These are phyloP conservation scores for Peronospora destructor DNA, from an alignment of 352 stramenopile genomes.

Conservation along the genomic window DNA sequence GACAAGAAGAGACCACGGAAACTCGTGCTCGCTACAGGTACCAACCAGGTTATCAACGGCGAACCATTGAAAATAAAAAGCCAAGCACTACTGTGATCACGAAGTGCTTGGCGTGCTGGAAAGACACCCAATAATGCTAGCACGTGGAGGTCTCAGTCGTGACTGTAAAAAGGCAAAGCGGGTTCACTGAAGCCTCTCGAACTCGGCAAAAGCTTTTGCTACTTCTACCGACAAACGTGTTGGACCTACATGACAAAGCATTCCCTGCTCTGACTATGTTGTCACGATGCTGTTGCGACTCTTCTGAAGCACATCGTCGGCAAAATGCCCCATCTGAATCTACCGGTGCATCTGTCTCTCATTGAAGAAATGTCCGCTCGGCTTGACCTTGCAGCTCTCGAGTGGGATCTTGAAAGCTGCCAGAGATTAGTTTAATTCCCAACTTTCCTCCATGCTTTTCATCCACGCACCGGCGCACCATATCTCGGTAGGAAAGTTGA, in stretches of 20 bases:
- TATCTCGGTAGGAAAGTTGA: slow-evolving; percentile 24
- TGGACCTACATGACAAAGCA: not conserved
- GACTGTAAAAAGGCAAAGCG: not conserved
- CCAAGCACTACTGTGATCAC: too few species aligned
- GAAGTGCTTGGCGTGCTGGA: too few species aligned
- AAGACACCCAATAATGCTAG: not conserved
- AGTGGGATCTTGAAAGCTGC: slow-evolving; percentile 13
- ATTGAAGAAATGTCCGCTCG: not conserved
- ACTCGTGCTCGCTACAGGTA: too few species aligned
- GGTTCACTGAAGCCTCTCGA: not conserved
- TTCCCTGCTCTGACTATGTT: slow-evolving; percentile 18
- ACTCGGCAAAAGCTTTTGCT: not conserved
- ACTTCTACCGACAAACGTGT: not conserved
- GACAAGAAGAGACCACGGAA: too few species aligned
- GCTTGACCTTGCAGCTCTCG: slow-evolving; percentile 20
- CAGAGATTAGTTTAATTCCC: slow-evolving; percentile 18
- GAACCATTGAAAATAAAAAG: too few species aligned
- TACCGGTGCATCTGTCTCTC: slow-evolving; percentile 23
- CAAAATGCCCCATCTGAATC: slow-evolving; percentile 23
- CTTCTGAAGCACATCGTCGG: slow-evolving; percentile 28
- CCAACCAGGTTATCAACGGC: too few species aligned
- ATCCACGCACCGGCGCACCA: slow-evolving; percentile 14
- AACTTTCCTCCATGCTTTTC: slow-evolving; percentile 25
- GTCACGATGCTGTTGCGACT: slow-evolving; percentile 14
- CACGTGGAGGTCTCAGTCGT: not conserved